A percentile compares a stretch with the other conserved stretches of the same genome.
These are phyloP conservation scores for Vigna trinervia DNA, from an alignment of 306 rosid species.

Conservation along the genomic window DNA sequence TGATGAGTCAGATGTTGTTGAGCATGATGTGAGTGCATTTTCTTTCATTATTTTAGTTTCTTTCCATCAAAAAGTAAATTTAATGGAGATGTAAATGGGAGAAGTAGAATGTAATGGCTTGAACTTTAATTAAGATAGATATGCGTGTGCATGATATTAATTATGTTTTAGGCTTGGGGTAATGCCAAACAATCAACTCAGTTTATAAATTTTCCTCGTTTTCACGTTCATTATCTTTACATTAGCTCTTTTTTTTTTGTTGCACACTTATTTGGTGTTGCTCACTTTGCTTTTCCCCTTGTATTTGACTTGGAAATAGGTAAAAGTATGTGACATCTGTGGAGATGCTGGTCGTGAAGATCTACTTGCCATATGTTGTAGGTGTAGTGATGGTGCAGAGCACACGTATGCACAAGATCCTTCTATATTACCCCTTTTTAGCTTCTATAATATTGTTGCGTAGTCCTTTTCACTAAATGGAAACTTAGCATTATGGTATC, in stretches of 20 bases:
- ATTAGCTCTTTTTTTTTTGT: not conserved
- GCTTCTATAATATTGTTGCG: slow-evolving; percentile 30
- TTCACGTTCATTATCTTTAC: slow-evolving; percentile 15
- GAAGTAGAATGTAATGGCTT: slow-evolving; percentile 23
- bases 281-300: slow-evolving; percentile 2
- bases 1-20: slow-evolving; percentile 74
- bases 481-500: slow-evolving; percentile 41
- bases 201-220: slow-evolving; percentile 23
- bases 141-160: not conserved
- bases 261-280: slow-evolving; percentile 32
- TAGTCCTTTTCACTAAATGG: slow-evolving; percentile 32
- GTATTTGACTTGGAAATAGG: slow-evolving; percentile 57
- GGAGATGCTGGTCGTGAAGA: slow-evolving; percentile 97
- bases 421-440: slow-evolving; percentile 18
- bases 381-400: slow-evolving; percentile 97
- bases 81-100: slow-evolving; percentile 8
- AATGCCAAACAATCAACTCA: slow-evolving; percentile 24
- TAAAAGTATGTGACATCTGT: slow-evolving; percentile 94
- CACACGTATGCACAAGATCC: slow-evolving; percentile 72
- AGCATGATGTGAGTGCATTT: slow-evolving; percentile 77
- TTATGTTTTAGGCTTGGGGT: slow-evolving; percentile 15
- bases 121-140: slow-evolving; percentile 14
- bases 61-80: slow-evolving; percentile 25
- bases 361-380: slow-evolving; percentile 83
- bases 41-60: slow-evolving; percentile 10